Conservation (phyloP, 2,329 filamentous ascomycete genomes). For the Coniochaeta prunicola region DNA sequence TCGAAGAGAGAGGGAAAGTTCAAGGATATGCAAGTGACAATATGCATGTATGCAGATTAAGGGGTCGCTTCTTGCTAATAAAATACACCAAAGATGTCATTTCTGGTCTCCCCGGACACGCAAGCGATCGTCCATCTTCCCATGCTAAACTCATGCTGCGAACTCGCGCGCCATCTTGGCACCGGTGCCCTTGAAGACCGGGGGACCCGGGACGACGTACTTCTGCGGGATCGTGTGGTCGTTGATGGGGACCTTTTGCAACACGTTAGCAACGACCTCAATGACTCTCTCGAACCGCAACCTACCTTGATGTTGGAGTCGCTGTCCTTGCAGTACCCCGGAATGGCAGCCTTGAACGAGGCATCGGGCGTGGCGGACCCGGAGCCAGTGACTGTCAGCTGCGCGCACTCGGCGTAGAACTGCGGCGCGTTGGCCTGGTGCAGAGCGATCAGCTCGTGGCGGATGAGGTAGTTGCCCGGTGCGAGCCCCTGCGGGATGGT, state of each 20-base stretch:
- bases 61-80: neutral
- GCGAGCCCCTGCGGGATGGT: conserved; percentile 40
- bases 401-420: conserved; percentile 49
- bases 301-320: conserved; percentile 20
- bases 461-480: conserved; percentile 47
- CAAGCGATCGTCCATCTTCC: neutral
- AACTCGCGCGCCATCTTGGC: conserved; percentile 12
- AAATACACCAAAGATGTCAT: neutral
- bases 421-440: conserved; percentile 44
- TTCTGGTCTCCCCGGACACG: neutral
- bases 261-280: conserved; percentile 2
- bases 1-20: no score
- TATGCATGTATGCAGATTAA: neutral
- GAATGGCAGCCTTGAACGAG: conserved; percentile 19
- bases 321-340: conserved; percentile 19
- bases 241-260: conserved; percentile 16
- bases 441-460: conserved; percentile 49
- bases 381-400: conserved; percentile 38
- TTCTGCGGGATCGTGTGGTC: conserved; percentile 15
- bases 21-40: neutral
- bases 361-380: conserved; percentile 12
- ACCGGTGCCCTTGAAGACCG: conserved; percentile 14
- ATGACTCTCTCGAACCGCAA: neutral
- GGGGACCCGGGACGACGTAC: conserved; percentile 17
- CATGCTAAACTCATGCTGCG: conserved; percentile 5